Conservation (phyloP, 768 basidiomycete genomes). For the Flagelloscypha sp. region DNA sequence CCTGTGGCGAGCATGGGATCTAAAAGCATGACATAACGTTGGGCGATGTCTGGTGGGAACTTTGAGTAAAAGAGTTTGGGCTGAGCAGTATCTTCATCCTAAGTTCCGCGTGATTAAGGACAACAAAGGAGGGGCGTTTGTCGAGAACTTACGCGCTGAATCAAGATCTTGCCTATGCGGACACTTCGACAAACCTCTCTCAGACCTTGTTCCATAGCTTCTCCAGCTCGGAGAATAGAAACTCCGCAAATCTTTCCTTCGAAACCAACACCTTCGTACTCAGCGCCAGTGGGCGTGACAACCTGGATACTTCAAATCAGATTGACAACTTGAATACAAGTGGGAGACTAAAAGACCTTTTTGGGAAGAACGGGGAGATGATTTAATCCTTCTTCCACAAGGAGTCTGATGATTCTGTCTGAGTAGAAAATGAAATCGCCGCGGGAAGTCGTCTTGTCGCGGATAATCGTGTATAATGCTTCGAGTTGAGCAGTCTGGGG, state of each 20-base stretch:
- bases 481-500: conserved; percentile 90
- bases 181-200: conserved; percentile 92
- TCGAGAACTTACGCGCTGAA: conserved; percentile 65
- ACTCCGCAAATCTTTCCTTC: conserved; percentile 96
- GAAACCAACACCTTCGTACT: conserved; percentile 88
- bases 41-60: conserved; percentile 90
- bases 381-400: conserved; percentile 84
- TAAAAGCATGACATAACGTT: conserved; percentile 86
- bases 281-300: conserved; percentile 47
- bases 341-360: conserved; percentile 75
- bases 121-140: not conserved
- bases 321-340: conserved; percentile 30
- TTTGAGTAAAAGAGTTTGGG: conserved; percentile 93
- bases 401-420: conserved; percentile 79
- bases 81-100: conserved; percentile 92
- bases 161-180: conserved; percentile 95
- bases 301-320: conserved; percentile 1
- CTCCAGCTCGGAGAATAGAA: conserved; percentile 89
- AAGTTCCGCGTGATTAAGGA: conserved; percentile 4
- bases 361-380: conserved; percentile 72
- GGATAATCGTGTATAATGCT: conserved; percentile 90
- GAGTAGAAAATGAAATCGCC: conserved; percentile 97
- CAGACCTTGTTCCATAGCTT: conserved; percentile 97
- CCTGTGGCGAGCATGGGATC: conserved; percentile 93
- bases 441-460: conserved; percentile 77